Conservation (phyloP, 305 asterid genomes). For the Fraxinus albicans region DNA sequence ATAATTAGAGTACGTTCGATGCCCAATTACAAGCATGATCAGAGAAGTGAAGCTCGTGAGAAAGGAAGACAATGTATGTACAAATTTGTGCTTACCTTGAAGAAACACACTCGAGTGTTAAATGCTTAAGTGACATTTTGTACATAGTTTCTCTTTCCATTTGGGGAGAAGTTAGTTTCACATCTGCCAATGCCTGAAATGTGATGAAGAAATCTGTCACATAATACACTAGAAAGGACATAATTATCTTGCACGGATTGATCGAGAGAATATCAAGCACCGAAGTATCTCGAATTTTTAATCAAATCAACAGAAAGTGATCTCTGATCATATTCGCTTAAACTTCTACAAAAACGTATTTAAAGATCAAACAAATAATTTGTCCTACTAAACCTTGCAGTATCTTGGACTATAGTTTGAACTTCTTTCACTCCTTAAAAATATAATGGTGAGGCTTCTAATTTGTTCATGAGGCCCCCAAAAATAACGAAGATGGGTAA, state of each 20-base stretch:
- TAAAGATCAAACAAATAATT: slow-evolving; percentile 5
- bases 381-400: neutral
- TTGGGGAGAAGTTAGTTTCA: slow-evolving; percentile 93
- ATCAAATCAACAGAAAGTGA: neutral
- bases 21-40: neutral
- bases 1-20: neutral
- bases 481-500: neutral
- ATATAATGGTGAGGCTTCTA: neutral
- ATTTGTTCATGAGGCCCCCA: neutral
- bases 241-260: neutral
- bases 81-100: slow-evolving; percentile 51
- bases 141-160: slow-evolving; percentile 87
- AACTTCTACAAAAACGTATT: neutral
- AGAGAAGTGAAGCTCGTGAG: slow-evolving; percentile 7
- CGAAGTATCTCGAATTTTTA: neutral
- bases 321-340: neutral
- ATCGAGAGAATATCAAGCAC: neutral
- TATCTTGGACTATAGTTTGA: neutral
- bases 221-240: neutral
- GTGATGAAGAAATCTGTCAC: neutral
- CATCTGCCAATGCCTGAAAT: slow-evolving; percentile 86
- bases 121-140: slow-evolving; percentile 68
- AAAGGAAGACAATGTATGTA: neutral
- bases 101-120: slow-evolving; percentile 60
- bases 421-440: slow-evolving; percentile 1